A percentile compares a stretch with the other conserved stretches of the same genome.
Conservation (phyloP, 257 asterid genomes). For the Primulina huaijiensis region DNA sequence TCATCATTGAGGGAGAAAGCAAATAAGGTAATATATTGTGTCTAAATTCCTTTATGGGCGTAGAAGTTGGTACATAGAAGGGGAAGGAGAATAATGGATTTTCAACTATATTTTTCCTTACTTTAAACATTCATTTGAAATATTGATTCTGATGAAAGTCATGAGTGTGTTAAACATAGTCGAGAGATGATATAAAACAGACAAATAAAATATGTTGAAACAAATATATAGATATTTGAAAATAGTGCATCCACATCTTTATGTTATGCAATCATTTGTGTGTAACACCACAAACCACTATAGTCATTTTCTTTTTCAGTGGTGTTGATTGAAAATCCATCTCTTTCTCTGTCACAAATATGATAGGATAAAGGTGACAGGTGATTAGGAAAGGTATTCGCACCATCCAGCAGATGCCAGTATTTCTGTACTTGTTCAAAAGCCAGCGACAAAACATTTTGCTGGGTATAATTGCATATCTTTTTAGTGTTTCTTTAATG, state of each 20-base stretch:
- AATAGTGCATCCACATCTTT: neutral
- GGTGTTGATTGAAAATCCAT: neutral
- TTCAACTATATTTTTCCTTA: neutral
- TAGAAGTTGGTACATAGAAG: slow-evolving; percentile 13
- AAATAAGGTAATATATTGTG: slow-evolving; percentile 56
- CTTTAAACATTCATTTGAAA: slow-evolving; percentile 9
- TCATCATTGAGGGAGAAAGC: slow-evolving; percentile 97
- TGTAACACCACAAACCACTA: slow-evolving; percentile 5
- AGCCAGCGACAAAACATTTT: neutral
- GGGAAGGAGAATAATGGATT: slow-evolving; percentile 9
- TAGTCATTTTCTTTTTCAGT: neutral
- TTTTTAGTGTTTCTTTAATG: neutral
- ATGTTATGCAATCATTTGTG: neutral
- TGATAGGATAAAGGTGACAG: neutral
- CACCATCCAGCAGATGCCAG: slow-evolving; percentile 1
- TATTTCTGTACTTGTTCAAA: slow-evolving; percentile 10
- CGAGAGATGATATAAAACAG: neutral
- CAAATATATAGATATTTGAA: slow-evolving; percentile 15
- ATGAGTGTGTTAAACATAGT: neutral
- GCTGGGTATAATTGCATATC: neutral
- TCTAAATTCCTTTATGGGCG: slow-evolving; percentile 17
- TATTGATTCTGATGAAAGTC: slow-evolving; percentile 18
- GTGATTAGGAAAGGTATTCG: slow-evolving; percentile 5
- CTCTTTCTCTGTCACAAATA: slow-evolving; percentile 4
- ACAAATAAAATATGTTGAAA: neutral